Base-by-base conservation (phyloP, 2,329 filamentous ascomycete genomes). In the Lasiodiplodia theobromae region DNA sequence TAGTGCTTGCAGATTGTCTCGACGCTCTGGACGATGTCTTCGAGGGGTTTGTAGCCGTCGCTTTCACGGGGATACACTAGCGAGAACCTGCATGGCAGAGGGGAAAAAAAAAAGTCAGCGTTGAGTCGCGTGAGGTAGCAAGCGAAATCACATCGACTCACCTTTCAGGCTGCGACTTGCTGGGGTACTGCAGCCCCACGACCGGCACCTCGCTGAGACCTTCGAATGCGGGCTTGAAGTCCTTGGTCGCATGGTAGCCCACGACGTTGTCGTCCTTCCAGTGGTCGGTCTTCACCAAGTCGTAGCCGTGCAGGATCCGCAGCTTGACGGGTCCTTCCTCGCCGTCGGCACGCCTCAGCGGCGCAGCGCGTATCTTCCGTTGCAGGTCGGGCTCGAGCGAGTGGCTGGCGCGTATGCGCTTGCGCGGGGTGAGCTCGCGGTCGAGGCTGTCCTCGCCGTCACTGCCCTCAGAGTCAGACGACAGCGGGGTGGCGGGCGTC, bases 181-280 rank as follows among this genome's bases (percentile, higher is more conserved):
- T 94, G 11, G 96, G 95, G 79, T 98, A 98, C 78, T 96, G 92
- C 73, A 98, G 82, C 75, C 90, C 84, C 69, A 96, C 87, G 12
- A 82, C 79, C 34, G 78, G 75, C 23, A 83, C 78, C 58, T 82
- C 79, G 14, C 78, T 77, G 56, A 77, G 78, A 52, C 79, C 82
- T 14, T 82, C 81, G 73, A 85, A 86, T 28, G 84, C 86, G 31
- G 83, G 81, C 71, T 82, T 84, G 76, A 85, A 89, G 71, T 86
- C 85, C 66, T 77, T 78, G 12, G 74, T 77, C 57, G 49, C 34
- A 34, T 68, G 54, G 34, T 60, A 68, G 37, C 66, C 66, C 23
- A 31, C 25, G 14, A 68, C 66, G 21, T n/a, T 57, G 5, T 68
- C 57, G 49, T 68, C 66, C 44, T 76, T 71, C 21, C 72, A 57